phyloP scores from a whole-genome alignment of 2,329 filamentous ascomycete species.

The Arthrobotrys sinensis region DNA sequence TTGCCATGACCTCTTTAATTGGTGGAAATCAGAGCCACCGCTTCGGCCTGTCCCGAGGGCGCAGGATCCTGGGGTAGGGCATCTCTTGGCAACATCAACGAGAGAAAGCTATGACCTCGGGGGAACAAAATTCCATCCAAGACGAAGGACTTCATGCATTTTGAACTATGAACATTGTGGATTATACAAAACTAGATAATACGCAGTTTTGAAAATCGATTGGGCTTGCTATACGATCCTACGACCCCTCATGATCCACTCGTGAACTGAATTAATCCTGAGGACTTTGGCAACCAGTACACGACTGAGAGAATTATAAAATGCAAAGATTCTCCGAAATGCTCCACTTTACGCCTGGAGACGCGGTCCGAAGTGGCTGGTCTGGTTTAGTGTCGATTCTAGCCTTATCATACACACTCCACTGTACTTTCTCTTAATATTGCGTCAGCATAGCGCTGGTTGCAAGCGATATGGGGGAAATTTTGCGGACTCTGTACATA shows the following conservation, averaged over 20 bases:
- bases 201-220: background rate
- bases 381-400: background rate
- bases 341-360: slow-evolving; percentile 11
- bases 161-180: background rate
- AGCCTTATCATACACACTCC: background rate
- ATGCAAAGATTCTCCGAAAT: slow-evolving; percentile 44
- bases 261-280: background rate
- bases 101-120: slow-evolving; percentile 32
- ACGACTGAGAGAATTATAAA: slow-evolving; percentile 1
- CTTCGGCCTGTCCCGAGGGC: slow-evolving; percentile 41
- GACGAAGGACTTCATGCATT: slow-evolving; percentile 1
- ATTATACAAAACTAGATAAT: background rate
- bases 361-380: slow-evolving; percentile 47
- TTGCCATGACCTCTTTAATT: slow-evolving; percentile 37
- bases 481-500: too few relatives aligned
- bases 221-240: background rate
- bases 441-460: background rate
- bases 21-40: slow-evolving; percentile 57
- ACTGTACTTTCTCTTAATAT: background rate
- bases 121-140: slow-evolving; percentile 61
- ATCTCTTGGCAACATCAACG: slow-evolving; percentile 42
- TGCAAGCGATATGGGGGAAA: background rate
- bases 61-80: slow-evolving; percentile 43
- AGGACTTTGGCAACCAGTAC: background rate
- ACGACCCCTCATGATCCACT: background rate